Evolutionary conservation across 202 grass and related monocot species (phyloP), one percentile per base, ranked within the genome.

Genomic region (Schoenoplectus tabernaemontani): DNA sequence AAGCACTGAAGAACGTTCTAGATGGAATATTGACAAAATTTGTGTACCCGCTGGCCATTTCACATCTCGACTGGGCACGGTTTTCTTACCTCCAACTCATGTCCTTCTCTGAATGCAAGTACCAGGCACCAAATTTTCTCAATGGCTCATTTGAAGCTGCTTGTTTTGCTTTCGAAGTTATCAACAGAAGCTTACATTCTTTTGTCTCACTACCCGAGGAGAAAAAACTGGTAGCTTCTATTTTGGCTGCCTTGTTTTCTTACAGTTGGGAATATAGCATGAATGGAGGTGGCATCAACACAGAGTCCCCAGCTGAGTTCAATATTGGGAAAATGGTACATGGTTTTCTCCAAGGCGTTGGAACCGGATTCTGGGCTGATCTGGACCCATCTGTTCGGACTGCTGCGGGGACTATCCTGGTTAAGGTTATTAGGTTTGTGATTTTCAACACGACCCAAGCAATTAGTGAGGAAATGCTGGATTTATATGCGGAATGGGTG

Each of bases 251-350:
- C 77, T 81, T 97, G 7, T 92, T 97, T 86, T 82, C 85, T 53
- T 83, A 90, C 74, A 85, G 88, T 66, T 97, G 95, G 95, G 89
- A 97, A 88, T 88, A 84, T 69, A 90, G 67, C 62, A 90, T 90
- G 83, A 57, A 66, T 64, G 81, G 87, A 74, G 64, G 85, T 1
- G 72, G 75, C 81, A 56, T 12, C 26, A 65, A 75, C 76, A 63
- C 34, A 64, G 66, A 73, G 23, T 30, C 15, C 6, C 37, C 24
- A 53, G 84, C 79, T 42, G 77, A 87, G 82, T 82, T 84, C 68
- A 83, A 57, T 66, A 79, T 93, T 83, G 87, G 89, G 79, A 84
- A 89, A 84, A 83, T 56, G 81, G 83, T 90, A 73, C 79, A 84
- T 93, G 63, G 23, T 60, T 90, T 90, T 82, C 33, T 54, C 30